Base-by-base conservation (phyloP, 164 flowering plant species). In the Nelumbo lutea region DNA sequence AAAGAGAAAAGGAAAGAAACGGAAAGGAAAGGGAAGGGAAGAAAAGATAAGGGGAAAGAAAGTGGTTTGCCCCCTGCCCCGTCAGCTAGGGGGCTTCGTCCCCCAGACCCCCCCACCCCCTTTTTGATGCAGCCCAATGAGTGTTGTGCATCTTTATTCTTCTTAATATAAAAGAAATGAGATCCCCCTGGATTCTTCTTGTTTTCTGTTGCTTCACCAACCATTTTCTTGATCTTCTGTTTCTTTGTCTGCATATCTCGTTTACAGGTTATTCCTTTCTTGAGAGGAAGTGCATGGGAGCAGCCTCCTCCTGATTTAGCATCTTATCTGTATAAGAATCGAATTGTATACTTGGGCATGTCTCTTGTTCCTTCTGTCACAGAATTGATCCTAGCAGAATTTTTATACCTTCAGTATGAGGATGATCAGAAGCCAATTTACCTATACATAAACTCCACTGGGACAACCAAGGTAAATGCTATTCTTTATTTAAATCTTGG, bases 261-360 rank as follows among this genome's bases (percentile, higher is more conserved):
- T 72, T 77, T 55, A 63, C 82, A 95, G 98, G 98, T 89, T 15
- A 92, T 92, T 79, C 97, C 98, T 42, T 90, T 85, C 64, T 45
- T 81, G 50, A 84, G 85, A 73, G 96, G 96, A 77, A 87, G 72
- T 82, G 94, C 89, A 56, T 84, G 84, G 88, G 93, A 92, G 84
- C 89, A 88, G 68, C 96, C 97, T 66, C 99, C 99, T 65, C 99
- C 99, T 39, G 97, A 95, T 81, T 76, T 95, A 52, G 91, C 98
- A 59, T 92, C 99, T 27, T 90, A 92, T 73, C 77, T 92, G 77
- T 89, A 67, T 76, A 87, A 86, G 65, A 86, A 93, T 70, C 85
- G 98, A 67, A 95, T 95, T 76, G 93, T 95, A 48, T 92, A 90
- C 75, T 74, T 95, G 82, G 98, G 97, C 69, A 89, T 88, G 98